Evolutionary conservation across 768 basidiomycete species (phyloP), one percentile per base, ranked within the genome.

Genomic region (Mycena maculata): DNA sequence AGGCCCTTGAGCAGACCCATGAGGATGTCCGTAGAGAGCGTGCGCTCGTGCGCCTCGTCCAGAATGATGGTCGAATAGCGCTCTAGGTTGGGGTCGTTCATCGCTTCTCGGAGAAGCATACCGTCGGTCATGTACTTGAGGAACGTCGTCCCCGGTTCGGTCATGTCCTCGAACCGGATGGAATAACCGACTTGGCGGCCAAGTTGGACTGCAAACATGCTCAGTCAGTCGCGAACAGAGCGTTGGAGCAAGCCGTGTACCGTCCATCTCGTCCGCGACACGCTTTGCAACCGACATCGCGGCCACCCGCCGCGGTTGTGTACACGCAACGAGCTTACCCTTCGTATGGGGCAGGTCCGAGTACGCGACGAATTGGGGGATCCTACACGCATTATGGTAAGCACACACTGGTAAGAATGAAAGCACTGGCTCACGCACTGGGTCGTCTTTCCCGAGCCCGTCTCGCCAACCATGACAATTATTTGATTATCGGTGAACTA

Each of bases 121-220:
- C 97, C 98, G 73, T 99, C 98, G 18, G 98, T 99, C 96, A 99
- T 98, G 83, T 99, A 99, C 77, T 98, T 98, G 69, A 99, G 85
- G 80, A 99, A 98, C 0, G 98, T 99, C 33, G 91, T 92, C 0
- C 93, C 92, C 0, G 88, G 83, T 71, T 94, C 87, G 45, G 97
- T 92, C 93, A 95, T 92, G 77, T 99, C 98, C 79, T 99, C 97
- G 77, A 99, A 99, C 77, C 97, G 94, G 74, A 98, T 98, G 5
- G 94, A 95, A 80, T 99, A 99, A 60, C 97, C 97, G 68, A 99
- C 97, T 69, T 98, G 91, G 73, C 93, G 91, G 33, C 97, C 97
- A 2, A 99, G 90, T 78, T 90, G 86, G 6, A 99, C 96, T 96
- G 70, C 8, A 68, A 47, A 56, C 22, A n/a, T 11, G 33, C 27